Percentiles rank a stretch among this genome's conserved stretches.
phyloP scores from a whole-genome alignment of 2,329 filamentous ascomycete species.

The Nothopassalora personata region DNA sequence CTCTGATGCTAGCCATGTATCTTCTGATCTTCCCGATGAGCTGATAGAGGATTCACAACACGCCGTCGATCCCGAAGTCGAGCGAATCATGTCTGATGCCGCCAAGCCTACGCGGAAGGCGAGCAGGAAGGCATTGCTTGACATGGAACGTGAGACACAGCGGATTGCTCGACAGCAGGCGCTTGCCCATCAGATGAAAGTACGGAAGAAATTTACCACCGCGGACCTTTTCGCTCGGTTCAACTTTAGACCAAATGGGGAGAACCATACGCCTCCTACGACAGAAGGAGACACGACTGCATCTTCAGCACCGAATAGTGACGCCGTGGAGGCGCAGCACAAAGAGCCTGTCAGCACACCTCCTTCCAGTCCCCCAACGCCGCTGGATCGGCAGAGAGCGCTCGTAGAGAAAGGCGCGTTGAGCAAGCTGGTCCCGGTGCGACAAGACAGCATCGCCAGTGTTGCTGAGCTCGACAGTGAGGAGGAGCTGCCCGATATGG shows the following conservation, averaged over 20 bases:
- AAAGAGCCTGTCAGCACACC: slow-evolving; percentile 33
- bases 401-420: slow-evolving; percentile 31
- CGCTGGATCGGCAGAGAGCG: slow-evolving; percentile 32
- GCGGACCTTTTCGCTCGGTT: slow-evolving; percentile 77
- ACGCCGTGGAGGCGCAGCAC: slow-evolving; percentile 18
- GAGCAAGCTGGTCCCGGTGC: slow-evolving; percentile 28
- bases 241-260: slow-evolving; percentile 48
- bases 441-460: slow-evolving; percentile 27
- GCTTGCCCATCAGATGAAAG: slow-evolving; percentile 76
- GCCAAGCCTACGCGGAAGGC: slow-evolving; percentile 72
- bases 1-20: slow-evolving; percentile 4
- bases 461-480: slow-evolving; percentile 22
- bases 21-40: slow-evolving; percentile 27
- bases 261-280: slow-evolving; percentile 1
- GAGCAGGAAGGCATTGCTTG: slow-evolving; percentile 88
- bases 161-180: slow-evolving; percentile 86
- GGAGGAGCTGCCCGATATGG: slow-evolving; percentile 25
- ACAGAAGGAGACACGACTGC: slow-evolving; percentile 15
- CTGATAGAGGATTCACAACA: slow-evolving; percentile 21
- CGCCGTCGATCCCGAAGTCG: slow-evolving; percentile 20
- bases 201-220: slow-evolving; percentile 85
- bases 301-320: slow-evolving; percentile 30
- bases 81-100: slow-evolving; percentile 32
- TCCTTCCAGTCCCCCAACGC: slow-evolving; percentile 42
- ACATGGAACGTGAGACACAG: slow-evolving; percentile 93